Evolutionary conservation across 2,329 filamentous ascomycete species (phyloP).

Genomic region (Didymellaceae sp.): DNA sequence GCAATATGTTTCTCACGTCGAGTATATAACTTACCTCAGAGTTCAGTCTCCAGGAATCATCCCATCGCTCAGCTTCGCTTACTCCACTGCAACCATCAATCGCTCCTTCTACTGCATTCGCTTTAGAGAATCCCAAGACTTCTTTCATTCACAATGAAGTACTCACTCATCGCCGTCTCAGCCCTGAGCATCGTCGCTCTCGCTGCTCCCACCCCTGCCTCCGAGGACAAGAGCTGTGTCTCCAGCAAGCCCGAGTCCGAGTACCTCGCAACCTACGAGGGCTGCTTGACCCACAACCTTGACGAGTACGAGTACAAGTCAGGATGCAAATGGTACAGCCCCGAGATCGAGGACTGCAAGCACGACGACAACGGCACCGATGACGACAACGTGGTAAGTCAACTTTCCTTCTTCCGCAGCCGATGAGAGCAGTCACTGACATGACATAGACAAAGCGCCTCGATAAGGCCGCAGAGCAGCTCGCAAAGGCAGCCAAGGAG

Average conservation of each 20-base stretch:
- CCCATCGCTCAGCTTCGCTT: neutral
- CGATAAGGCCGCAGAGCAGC: neutral
- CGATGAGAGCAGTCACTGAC: neutral
- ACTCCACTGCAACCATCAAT: neutral
- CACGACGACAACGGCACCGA: neutral
- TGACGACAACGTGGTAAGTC: neutral
- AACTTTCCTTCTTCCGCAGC: neutral
- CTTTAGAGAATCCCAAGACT: neutral
- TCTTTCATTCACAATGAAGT: neutral
- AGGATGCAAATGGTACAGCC: slow-evolving; percentile 6
- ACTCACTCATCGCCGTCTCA: neutral
- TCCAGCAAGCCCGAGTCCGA: slow-evolving; percentile 1
- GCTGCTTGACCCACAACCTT: slow-evolving; percentile 6
- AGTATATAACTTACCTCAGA: slow-evolving; percentile 6
- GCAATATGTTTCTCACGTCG: neutral
- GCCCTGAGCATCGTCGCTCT: slow-evolving; percentile 10
- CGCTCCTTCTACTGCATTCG: neutral
- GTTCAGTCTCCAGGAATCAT: neutral
- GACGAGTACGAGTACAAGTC: slow-evolving; percentile 7
- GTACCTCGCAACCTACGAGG: slow-evolving; percentile 7
- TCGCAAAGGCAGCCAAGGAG: neutral
- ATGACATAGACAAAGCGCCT: neutral
- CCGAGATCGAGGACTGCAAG: slow-evolving; percentile 6
- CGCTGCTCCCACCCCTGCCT: slow-evolving; percentile 5
- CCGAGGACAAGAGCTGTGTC: slow-evolving; percentile 6